Percentiles rank a stretch among this genome's conserved stretches.
phyloP scores from a whole-genome alignment of 768 basidiomycete genomes.

The Boletus vinaceobasis region DNA sequence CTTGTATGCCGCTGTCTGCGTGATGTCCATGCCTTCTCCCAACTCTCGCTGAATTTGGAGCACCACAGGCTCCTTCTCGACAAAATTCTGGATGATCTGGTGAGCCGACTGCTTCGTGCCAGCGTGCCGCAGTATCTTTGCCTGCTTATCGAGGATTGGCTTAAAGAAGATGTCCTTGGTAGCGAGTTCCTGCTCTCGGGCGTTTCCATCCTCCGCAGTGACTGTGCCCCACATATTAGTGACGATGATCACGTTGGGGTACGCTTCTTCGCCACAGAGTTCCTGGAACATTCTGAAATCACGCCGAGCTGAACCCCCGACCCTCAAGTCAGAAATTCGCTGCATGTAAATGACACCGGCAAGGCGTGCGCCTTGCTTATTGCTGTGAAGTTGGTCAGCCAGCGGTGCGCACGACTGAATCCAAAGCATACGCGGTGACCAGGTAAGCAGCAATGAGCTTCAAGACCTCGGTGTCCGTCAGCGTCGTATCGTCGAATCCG shows the following conservation, averaged over 20 bases:
- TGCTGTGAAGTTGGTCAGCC: constrained; percentile 23
- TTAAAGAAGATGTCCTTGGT: constrained; percentile 46
- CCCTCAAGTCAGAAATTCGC: constrained; percentile 47
- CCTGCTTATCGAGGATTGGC: constrained; percentile 44
- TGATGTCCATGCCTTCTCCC: constrained; percentile 43
- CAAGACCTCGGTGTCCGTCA: constrained; percentile 49
- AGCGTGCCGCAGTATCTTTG: constrained; percentile 41
- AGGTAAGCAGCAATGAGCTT: constrained; percentile 46
- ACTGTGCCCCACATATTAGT: constrained; percentile 54
- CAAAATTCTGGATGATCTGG: constrained; percentile 41
- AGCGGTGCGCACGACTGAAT: background rate
- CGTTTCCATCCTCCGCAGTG: constrained; percentile 32
- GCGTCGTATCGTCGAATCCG: constrained; percentile 55
- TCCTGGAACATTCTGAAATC: constrained; percentile 51
- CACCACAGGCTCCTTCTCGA: constrained; percentile 38
- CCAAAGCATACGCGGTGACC: constrained; percentile 27
- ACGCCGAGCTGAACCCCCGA: constrained; percentile 45
- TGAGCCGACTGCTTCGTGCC: constrained; percentile 43
- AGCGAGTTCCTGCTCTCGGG: constrained; percentile 45
- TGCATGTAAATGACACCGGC: constrained; percentile 54
- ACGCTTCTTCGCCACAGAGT: constrained; percentile 50
- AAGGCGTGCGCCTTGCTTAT: constrained; percentile 36
- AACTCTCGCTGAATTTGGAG: constrained; percentile 57
- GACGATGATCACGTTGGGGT: constrained; percentile 48
- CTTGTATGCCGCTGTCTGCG: constrained; percentile 51